Evolutionary conservation across 2,329 filamentous ascomycete genomes (phyloP), one percentile per base, ranked within the genome.

Genomic region (Huntiella moniliformis): DNA sequence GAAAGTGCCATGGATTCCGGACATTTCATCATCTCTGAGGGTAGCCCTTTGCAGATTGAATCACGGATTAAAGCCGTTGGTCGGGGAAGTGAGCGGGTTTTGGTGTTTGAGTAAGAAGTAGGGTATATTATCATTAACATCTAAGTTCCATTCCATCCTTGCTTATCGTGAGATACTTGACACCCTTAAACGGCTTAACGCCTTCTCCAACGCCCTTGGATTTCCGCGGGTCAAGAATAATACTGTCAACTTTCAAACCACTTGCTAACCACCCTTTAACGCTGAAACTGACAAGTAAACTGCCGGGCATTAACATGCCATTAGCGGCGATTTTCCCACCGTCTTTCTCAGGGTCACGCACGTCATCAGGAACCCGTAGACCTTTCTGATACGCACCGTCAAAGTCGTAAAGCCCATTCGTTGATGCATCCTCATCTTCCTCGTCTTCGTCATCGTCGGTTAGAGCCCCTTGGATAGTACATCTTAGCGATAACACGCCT

Each of bases 131-230:
- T 36, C 15, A 31, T 51, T 41, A 76, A 57, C 75, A 79, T 54
- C 76, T 64, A 53, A 77, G 68, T 60, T 80, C 76, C 37, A 79
- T 66, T 16, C 75, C 76, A 11, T 71, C 70, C 51, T 74, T 74
- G 56, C 75, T 79, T 42, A 79, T 67, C 12, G 87, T 95, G 54
- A 98, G 60, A 61, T 98, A 98, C 63, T 98, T 98, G 53, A 98
- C 91, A 1, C 91, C 91, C 64, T 96, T 98, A 63, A 94, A 96
- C 17, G 91, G 91, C 63, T 86, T 92, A 35, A 96, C 77, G 2
- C 82, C 77, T 53, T 93, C 85, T 0, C 85, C 85, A 39, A 98
- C 56, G 0, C 91, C 91, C 48, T 79, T 74, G 60, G 84, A 93
- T 63, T 79, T 86, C 59, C 82, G 79, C n/a, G 74, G 67, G 58